phyloP scores from a whole-genome alignment of 1,284 basidiomycete genomes.

The Ceratobasidium sp. region DNA sequence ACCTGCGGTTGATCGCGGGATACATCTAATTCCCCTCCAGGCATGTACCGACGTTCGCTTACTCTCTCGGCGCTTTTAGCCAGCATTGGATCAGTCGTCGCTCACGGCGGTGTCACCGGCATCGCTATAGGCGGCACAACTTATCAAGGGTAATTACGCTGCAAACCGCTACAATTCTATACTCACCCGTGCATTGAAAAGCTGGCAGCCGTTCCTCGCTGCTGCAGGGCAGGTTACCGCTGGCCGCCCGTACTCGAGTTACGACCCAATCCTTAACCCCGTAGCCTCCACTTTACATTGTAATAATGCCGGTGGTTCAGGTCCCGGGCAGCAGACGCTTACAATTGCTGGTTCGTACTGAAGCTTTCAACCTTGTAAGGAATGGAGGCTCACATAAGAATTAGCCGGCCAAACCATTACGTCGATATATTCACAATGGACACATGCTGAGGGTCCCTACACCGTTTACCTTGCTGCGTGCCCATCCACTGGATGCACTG shows the following conservation, averaged over 20 bases:
- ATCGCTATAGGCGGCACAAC: conserved; percentile 21
- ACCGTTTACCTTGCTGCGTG: conserved; percentile 40
- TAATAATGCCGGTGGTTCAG: conserved; percentile 31
- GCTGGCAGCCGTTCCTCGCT: conserved; percentile 30
- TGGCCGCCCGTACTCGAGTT: conserved; percentile 39
- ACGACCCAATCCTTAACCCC: conserved; percentile 39
- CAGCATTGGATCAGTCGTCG: conserved; percentile 7
- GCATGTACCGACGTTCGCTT: conserved; percentile 4
- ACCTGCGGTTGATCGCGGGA: no score
- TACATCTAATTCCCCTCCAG: no score
- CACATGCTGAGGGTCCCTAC: conserved; percentile 40
- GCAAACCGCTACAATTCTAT: background rate
- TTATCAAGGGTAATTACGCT: conserved; percentile 14
- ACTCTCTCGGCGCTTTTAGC: conserved; percentile 3
- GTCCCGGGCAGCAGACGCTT: conserved; percentile 6
- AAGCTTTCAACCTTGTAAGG: background rate
- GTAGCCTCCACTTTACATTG: conserved; percentile 38
- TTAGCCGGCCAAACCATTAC: conserved; percentile 37
- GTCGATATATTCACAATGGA: conserved; percentile 40
- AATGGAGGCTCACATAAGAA: background rate
- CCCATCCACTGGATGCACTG: conserved; percentile 43
- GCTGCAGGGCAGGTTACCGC: conserved; percentile 36
- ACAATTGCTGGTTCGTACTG: conserved; percentile 17
- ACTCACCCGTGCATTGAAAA: background rate
- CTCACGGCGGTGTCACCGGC: conserved; percentile 22